These are phyloP conservation scores for Letharia columbiana DNA, from an alignment of 495 filamentous ascomycete species.

Conservation along the genomic window DNA sequence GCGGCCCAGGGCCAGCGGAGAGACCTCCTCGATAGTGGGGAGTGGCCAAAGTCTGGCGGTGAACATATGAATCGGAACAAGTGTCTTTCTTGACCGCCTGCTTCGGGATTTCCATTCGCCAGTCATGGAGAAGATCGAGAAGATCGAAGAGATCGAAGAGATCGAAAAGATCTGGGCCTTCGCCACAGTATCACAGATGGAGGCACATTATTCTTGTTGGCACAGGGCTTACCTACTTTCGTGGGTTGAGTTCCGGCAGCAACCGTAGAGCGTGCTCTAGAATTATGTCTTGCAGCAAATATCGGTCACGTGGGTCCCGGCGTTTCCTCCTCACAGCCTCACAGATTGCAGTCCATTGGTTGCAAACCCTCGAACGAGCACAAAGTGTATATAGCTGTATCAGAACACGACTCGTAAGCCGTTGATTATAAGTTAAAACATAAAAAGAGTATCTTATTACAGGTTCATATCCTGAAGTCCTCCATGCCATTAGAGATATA, in stretches of 20 bases:
- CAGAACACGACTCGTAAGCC: neutral
- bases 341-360: neutral
- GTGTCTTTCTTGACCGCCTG: neutral
- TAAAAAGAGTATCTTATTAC: neutral
- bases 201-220: neutral
- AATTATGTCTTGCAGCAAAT: conserved; percentile 16
- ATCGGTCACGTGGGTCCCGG: conserved; percentile 16
- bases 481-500: neutral
- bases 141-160: neutral
- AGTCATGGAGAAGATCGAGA: neutral
- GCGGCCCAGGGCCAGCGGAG: conserved; percentile 7
- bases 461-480: neutral
- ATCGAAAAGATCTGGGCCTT: conserved; percentile 6
- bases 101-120: neutral
- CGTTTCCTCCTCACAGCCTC: neutral
- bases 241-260: conserved; percentile 12
- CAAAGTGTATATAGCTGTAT: neutral
- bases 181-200: neutral
- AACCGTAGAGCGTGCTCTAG: conserved; percentile 14
- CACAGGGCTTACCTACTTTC: conserved; percentile 1
- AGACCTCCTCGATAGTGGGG: neutral
- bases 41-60: neutral
- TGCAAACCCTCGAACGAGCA: neutral
- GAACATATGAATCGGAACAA: neutral
- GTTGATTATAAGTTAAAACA: conserved; percentile 3